Evolutionary conservation across 1,139 yeast species (phyloP), one percentile per base, ranked within the genome.

Genomic region (Hyphopichia wangnamkhiaoensis): DNA sequence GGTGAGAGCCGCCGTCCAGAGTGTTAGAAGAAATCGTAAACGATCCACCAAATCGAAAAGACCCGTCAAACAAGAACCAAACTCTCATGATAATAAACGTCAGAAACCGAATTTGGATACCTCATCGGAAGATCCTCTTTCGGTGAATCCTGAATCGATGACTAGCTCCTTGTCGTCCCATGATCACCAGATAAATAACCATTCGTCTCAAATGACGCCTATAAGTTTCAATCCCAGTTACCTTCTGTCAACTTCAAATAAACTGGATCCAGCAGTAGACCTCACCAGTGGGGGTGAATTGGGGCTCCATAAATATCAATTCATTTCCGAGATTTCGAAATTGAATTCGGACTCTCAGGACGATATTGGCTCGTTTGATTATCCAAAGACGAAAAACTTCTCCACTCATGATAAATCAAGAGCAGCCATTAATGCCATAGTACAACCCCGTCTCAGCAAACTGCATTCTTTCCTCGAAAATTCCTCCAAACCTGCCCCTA

Each of bases 1-100:
- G 33, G 97, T 93, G 0, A 70, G 96, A 25, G 95, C 96, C 2
- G 98, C 96, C 0, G 84, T 93, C 20, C 98, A 93, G 46, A 69
- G 76, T 45, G 79, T 70, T 2, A 48, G 79, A 34, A 52, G 79
- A 37, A 73, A 73, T 47, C 50, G 79, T 17, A 73, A 73, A 44
- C 46, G 79, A 40, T 63, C 71, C 14, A 59, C 68, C 25, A 66
- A 70, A 43, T 47, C 71, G 0, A 57, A 54, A 33, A 45, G 51
- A 28, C 14, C 18, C 28, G 8, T 14, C 19, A 15, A 33, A 27
- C 31, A 34, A 35, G 40, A 24, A 20, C 38, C 14, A 21, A 21
- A 21, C 24, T 9, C 28, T 25, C 28, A 25, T 5, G 12, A 18
- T 10, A 30, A 16, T 28, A 17, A 17, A 16, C 19, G 20, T 6